phyloP scores from a whole-genome alignment of 2,329 filamentous ascomycete species.

The Fusarium sp. region DNA sequence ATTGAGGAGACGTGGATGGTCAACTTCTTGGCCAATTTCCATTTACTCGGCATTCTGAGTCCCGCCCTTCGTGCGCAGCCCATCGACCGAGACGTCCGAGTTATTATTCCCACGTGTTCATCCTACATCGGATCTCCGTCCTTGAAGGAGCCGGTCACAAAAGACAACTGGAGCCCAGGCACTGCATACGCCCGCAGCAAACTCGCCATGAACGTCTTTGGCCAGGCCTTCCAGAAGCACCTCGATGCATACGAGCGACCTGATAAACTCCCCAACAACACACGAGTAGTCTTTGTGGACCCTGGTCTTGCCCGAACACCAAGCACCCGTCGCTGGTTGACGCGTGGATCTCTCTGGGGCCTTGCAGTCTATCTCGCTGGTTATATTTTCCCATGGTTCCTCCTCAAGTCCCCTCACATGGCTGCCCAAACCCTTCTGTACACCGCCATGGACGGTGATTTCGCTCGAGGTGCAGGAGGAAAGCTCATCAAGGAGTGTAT shows the following conservation, averaged over 20 bases:
- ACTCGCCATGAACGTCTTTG: conserved; percentile 90
- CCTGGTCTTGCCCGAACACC: conserved; percentile 88
- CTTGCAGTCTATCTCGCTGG: conserved; percentile 79
- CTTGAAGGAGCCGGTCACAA: conserved; percentile 63
- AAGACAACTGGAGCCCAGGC: conserved; percentile 64
- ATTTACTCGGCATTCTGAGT: conserved; percentile 89
- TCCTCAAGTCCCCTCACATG: conserved; percentile 85
- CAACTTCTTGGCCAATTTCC: conserved; percentile 96
- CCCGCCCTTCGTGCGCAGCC: conserved; percentile 92
- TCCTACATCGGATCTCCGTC: conserved; percentile 85
- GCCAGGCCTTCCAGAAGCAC: conserved; percentile 91
- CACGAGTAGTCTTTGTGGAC: conserved; percentile 87
- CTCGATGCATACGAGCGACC: conserved; percentile 85
- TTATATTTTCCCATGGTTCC: conserved; percentile 86
- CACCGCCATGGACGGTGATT: conserved; percentile 83
- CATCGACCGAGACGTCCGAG: conserved; percentile 89
- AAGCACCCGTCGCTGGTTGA: conserved; percentile 87
- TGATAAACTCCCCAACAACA: conserved; percentile 83
- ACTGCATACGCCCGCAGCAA: conserved; percentile 73
- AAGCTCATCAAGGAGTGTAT: conserved; percentile 90
- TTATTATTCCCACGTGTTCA: conserved; percentile 88
- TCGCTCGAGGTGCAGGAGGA: conserved; percentile 73
- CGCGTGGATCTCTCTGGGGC: conserved; percentile 84
- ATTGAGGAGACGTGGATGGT: conserved; percentile 92
- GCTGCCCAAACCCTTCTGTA: conserved; percentile 89